Conservation (phyloP, 306 rosid species). For the Psophocarpus tetragonolobus region DNA sequence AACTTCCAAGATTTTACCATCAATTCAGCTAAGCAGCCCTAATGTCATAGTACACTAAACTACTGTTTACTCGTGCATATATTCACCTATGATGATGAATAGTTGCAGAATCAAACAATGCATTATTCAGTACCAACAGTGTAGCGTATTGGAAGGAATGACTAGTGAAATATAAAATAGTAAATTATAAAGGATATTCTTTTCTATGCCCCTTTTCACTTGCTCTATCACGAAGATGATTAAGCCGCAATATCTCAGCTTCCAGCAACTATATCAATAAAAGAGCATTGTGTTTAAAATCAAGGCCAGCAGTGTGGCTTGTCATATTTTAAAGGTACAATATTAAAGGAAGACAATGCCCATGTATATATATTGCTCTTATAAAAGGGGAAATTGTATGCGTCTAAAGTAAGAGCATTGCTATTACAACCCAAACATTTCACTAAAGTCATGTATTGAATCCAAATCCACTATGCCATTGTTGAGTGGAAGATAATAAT, state of each 20-base stretch:
- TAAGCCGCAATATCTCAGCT: slow-evolving; percentile 66
- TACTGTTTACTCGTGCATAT: background rate
- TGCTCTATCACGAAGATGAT: slow-evolving; percentile 81
- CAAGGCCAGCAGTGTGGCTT: slow-evolving; percentile 14
- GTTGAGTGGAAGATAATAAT: slow-evolving; percentile 6
- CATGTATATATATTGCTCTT: background rate
- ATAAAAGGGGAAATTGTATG: background rate
- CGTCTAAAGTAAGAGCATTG: slow-evolving; percentile 19
- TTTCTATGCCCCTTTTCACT: slow-evolving; percentile 82
- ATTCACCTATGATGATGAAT: slow-evolving; percentile 18
- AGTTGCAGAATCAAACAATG: slow-evolving; percentile 26
- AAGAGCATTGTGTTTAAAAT: slow-evolving; percentile 25
- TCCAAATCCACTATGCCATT: slow-evolving; percentile 16
- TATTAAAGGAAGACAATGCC: background rate
- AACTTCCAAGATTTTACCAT: slow-evolving; percentile 6
- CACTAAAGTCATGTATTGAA: background rate
- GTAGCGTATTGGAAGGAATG: background rate
- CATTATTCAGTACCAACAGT: slow-evolving; percentile 1
- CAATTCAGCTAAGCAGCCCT: slow-evolving; percentile 11
- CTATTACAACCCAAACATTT: slow-evolving; percentile 4
- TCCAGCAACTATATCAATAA: slow-evolving; percentile 62
- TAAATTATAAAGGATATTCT: slow-evolving; percentile 85
- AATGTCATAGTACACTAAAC: slow-evolving; percentile 18
- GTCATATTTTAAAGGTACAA: slow-evolving; percentile 29
- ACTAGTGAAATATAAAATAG: background rate